Evolutionary conservation across 2,329 filamentous ascomycete genomes (phyloP), one percentile per base, ranked within the genome.

Genomic region (Talaromyces verruculosus): DNA sequence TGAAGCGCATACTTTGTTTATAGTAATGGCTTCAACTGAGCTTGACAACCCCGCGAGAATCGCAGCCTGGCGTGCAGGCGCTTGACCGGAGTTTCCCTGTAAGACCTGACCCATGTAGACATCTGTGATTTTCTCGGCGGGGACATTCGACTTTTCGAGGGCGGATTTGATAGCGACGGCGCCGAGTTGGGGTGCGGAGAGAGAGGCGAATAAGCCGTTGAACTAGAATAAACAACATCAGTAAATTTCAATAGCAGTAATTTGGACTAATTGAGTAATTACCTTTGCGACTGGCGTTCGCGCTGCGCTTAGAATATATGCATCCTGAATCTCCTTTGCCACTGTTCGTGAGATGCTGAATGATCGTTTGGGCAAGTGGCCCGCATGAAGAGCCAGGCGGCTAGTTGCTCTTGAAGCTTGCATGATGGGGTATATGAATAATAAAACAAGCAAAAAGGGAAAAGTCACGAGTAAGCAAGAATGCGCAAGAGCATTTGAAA

Each of bases 31-130:
- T 81, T 99, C 95, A 65, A 96, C 86, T 6, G 85, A 87, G n/a
- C 88, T 83, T 10, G 92, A 85, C 3, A 98, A 87, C 1, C 93
- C 93, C 3, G 95, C 92, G 74, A 96, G 94, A 67, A 98, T 90
- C 70, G 88, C 83, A 11, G 95, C 95, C 81, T 99, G 95, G 59
- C 95, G 88, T 25, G 95, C 94, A 1, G 95, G 95, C 0, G 95
- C 88, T 81, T 99, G 95, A 55, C 95, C 95, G 5, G 95, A 86
- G 19, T 86, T 87, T 53, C 85, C 94, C 78, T 93, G 89, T 47
- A 98, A 85, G 10, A 98, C 95, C 74, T 97, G 96, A 76, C 95
- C 95, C 91, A 98, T 96, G 83, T 98, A 98, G 17, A 98, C 92
- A 79, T 96, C 91, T 69, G 89, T 91, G 74, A 98, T 92, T 76